Evolutionary conservation across 2,329 filamentous ascomycete species (phyloP).

Genomic region (Diaporthe citrichinensis): DNA sequence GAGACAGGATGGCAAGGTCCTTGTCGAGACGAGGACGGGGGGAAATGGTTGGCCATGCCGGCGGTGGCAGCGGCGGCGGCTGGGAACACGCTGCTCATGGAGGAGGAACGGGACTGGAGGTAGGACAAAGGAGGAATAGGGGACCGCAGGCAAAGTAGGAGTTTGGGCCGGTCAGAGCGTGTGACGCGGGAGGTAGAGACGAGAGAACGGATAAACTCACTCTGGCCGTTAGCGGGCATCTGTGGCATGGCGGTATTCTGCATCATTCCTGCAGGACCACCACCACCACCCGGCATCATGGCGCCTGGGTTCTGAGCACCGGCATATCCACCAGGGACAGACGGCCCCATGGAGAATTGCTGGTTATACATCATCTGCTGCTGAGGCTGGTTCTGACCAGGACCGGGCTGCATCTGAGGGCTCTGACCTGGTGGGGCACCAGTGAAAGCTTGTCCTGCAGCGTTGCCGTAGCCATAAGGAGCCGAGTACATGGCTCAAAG

Average conservation of each 20-base stretch:
- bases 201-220: slow-evolving; percentile 60
- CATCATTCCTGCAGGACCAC: slow-evolving; percentile 73
- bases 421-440: slow-evolving; percentile 63
- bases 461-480: slow-evolving; percentile 69
- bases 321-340: slow-evolving; percentile 60
- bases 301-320: slow-evolving; percentile 62
- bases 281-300: slow-evolving; percentile 67
- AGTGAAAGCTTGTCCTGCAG: slow-evolving; percentile 66
- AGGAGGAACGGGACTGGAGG: neutral
- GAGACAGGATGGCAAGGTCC: neutral
- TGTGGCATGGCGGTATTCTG: slow-evolving; percentile 72
- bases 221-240: slow-evolving; percentile 72
- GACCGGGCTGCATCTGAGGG: slow-evolving; percentile 61
- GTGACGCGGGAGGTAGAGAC: slow-evolving; percentile 40
- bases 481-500: slow-evolving; percentile 66
- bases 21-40: slow-evolving; percentile 1
- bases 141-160: slow-evolving; percentile 36
- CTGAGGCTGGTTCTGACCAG: slow-evolving; percentile 58
- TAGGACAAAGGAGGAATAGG: slow-evolving; percentile 39
- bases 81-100: slow-evolving; percentile 4
- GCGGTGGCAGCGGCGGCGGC: slow-evolving; percentile 3
- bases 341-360: slow-evolving; percentile 69
- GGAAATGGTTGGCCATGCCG: slow-evolving; percentile 5
- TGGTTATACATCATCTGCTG: slow-evolving; percentile 74
- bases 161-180: slow-evolving; percentile 31